Evolutionary conservation across 805 yeast genomes (phyloP).

Genomic region (Candida arabinofermentans): DNA sequence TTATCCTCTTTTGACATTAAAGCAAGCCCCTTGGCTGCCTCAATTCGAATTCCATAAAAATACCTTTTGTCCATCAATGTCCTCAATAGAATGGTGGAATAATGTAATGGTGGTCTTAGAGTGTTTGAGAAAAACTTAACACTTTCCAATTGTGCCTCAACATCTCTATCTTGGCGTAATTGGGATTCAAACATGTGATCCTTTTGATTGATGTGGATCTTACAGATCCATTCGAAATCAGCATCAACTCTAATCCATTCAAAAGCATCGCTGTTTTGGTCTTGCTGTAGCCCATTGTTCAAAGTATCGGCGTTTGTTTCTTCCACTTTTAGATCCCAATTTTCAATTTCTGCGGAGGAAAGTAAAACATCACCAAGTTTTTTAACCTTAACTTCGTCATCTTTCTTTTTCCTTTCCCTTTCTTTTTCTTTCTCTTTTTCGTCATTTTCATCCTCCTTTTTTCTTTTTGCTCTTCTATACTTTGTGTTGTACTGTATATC

Average conservation of each 20-base stretch:
- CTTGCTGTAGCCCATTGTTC: slow-evolving; percentile 43
- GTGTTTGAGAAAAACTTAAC: slow-evolving; percentile 63
- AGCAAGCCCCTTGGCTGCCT: slow-evolving; percentile 80
- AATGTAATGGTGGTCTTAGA: slow-evolving; percentile 54
- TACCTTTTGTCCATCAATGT: slow-evolving; percentile 82
- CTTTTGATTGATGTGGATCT: slow-evolving; percentile 76
- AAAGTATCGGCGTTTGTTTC: slow-evolving; percentile 62
- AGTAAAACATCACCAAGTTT: slow-evolving; percentile 78
- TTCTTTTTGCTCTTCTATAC: slow-evolving; percentile 74
- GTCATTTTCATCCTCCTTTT: slow-evolving; percentile 45
- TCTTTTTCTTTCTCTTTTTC: slow-evolving; percentile 26
- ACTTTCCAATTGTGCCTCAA: slow-evolving; percentile 91
- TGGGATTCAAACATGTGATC: slow-evolving; percentile 95
- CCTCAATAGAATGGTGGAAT: slow-evolving; percentile 73
- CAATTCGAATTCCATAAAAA: slow-evolving; percentile 82
- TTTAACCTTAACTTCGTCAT: slow-evolving; percentile 28
- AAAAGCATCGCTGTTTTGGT: slow-evolving; percentile 63
- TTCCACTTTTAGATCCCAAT: slow-evolving; percentile 63
- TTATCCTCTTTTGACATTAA: slow-evolving; percentile 57
- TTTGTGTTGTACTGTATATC: slow-evolving; percentile 96
- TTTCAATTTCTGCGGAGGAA: slow-evolving; percentile 51
- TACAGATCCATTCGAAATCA: slow-evolving; percentile 95
- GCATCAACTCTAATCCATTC: slow-evolving; percentile 99
- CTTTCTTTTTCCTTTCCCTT: slow-evolving; percentile 23
- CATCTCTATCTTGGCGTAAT: slow-evolving; percentile 90